Base-by-base conservation (phyloP, 306 rosid species). In the Hippophae rhamnoides region DNA sequence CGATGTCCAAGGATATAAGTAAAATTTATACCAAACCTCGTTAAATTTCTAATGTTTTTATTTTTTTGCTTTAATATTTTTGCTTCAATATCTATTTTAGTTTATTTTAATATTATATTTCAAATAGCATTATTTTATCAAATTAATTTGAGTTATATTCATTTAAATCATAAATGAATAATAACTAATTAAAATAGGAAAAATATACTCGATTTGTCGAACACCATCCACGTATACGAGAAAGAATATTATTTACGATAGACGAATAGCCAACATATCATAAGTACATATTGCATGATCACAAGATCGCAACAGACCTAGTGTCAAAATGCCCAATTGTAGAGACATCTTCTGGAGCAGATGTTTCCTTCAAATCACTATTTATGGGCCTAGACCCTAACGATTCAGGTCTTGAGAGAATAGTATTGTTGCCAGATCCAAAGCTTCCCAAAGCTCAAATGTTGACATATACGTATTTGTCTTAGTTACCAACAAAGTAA, bases 361-460 rank as follows among this genome's bases (percentile, higher is more conserved):
- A 80, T 64, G 88, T 61, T 74, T 92, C 99, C 76, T 92, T 95
- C 70, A 80, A 60, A 66, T 81, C 81, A 54, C 70, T 78, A 47
- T 75, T 70, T 71, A 78, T 25, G 43, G 92, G 76, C 76, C 64
- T 73, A 49, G 85, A 66, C 4, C 73, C 57, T 66, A 79, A 77
- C 58, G 81, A 31, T 31, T 67, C 88, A 58, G 90, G 58, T 8
- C 69, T 81, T 41, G 89, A 47, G 76, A 76, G 56, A 56, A 72
- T 11, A 52, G 84, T 61, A 53, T 80, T 69, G 12, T 77, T 58
- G 41, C 80, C 83, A 14, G 90, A 52, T 77, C 99, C 97, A 78
- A 93, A 93, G 71, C 99, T 93, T 65, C 99, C 99, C n/a, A 70
- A 93, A 93, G 76, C 99, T 93, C 85, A 93, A 69, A 54, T 82